phyloP scores from a whole-genome alignment of 352 stramenopile species.

The Aphanomyces astaci region DNA sequence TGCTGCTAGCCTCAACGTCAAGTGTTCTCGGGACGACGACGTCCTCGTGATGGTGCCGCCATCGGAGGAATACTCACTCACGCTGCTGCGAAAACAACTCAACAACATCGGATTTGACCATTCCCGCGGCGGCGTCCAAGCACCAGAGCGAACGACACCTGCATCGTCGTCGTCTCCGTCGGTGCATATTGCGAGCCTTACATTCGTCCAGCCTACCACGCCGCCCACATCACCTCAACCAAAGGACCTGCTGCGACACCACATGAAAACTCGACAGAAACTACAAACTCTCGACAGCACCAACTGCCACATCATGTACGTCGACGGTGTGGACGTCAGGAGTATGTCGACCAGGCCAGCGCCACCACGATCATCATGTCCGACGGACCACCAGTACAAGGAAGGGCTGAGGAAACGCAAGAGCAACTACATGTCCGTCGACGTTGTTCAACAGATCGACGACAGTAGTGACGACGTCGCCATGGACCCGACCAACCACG shows the following conservation, averaged over 20 bases:
- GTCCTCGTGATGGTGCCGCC: background rate
- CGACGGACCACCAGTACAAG: background rate
- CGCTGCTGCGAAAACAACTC: background rate
- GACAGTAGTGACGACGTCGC: background rate
- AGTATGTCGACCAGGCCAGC: background rate
- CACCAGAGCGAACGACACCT: too few relatives aligned
- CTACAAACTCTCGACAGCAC: slow-evolving; percentile 13
- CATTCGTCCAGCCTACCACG: slow-evolving; percentile 38
- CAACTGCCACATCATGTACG: slow-evolving; percentile 34
- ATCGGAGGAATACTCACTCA: background rate
- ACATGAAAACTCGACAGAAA: slow-evolving; percentile 51
- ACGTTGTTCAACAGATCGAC: background rate
- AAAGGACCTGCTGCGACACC: slow-evolving; percentile 57
- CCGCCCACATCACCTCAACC: slow-evolving; percentile 73
- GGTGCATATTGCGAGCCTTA: slow-evolving; percentile 3
- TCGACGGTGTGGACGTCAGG: slow-evolving; percentile 55
- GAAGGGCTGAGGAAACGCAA: slow-evolving; percentile 65
- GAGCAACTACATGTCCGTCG: slow-evolving; percentile 47
- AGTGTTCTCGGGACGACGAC: background rate
- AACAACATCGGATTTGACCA: background rate
- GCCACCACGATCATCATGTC: background rate
- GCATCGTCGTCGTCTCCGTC: too few relatives aligned
- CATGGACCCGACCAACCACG: background rate
- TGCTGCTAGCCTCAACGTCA: background rate
- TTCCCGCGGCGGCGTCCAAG: too few relatives aligned